Evolutionary conservation across 2,329 filamentous ascomycete species (phyloP).

Genomic region (Calonectria honghensis): DNA sequence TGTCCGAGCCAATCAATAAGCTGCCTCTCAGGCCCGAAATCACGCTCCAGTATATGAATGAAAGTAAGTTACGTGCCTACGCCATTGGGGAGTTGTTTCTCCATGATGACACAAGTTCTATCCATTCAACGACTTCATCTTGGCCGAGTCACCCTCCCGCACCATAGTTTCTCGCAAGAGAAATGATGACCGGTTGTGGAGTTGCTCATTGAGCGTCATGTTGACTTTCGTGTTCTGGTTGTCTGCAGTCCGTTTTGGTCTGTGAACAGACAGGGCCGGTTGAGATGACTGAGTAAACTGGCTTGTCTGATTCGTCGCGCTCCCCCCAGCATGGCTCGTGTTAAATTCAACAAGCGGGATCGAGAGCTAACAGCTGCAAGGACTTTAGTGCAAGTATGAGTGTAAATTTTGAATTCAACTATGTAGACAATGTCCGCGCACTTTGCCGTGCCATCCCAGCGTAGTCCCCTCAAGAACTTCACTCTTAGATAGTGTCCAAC

Average conservation of each 20-base stretch:
- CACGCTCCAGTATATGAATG: background rate
- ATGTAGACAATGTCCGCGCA: background rate
- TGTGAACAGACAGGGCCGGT: conserved; percentile 70
- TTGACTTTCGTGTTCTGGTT: conserved; percentile 73
- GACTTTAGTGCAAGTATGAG: background rate
- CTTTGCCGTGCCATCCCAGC: background rate
- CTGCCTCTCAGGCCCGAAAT: background rate
- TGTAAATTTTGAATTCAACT: background rate
- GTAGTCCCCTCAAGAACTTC: background rate
- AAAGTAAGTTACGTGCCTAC: conserved; percentile 43
- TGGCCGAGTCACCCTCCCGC: conserved; percentile 83
- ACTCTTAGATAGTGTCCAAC: background rate
- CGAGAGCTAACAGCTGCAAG: conserved; percentile 28
- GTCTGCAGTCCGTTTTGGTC: conserved; percentile 74
- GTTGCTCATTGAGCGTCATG: conserved; percentile 75
- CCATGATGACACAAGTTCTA: conserved; percentile 75
- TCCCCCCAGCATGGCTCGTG: background rate
- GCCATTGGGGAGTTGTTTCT: conserved; percentile 24
- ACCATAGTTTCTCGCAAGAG: conserved; percentile 71
- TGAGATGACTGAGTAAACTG: conserved; percentile 80
- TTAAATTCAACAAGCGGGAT: background rate
- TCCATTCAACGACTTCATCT: conserved; percentile 84
- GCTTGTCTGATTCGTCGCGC: conserved; percentile 72
- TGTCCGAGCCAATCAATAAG: background rate
- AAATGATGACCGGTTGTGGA: conserved; percentile 84